Evolutionary conservation across 352 stramenopile genomes (phyloP).

Genomic region (Phytophthora melonis): DNA sequence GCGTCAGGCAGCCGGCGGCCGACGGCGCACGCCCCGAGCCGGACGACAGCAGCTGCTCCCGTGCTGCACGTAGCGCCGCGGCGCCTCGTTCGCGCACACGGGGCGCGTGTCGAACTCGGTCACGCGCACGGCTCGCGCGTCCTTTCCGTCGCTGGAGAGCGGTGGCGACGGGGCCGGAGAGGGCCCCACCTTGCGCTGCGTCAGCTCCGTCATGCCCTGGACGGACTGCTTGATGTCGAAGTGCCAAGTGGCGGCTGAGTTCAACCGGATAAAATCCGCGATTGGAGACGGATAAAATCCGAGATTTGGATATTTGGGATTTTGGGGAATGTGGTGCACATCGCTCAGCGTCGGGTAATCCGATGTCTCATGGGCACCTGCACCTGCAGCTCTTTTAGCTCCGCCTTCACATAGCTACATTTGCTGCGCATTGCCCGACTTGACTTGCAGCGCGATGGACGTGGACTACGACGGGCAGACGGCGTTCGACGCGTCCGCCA

Average conservation of each 20-base stretch:
- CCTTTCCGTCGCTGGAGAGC: conserved; percentile 23
- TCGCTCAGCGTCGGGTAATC: background rate
- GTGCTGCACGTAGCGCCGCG: conserved; percentile 58
- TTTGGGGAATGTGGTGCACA: conserved; percentile 26
- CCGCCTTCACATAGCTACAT: too few species aligned
- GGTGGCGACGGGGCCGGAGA: conserved; percentile 16
- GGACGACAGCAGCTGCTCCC: conserved; percentile 40
- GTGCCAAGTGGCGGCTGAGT: conserved; percentile 6
- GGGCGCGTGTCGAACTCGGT: conserved; percentile 71
- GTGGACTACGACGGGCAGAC: conserved; percentile 81
- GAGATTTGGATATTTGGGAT: background rate
- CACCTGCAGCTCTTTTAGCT: background rate
- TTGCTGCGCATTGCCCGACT: too few species aligned
- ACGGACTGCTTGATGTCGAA: background rate
- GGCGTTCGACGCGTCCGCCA: conserved; percentile 75
- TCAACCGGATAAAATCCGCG: too few species aligned
- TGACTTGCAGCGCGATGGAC: conserved; percentile 43
- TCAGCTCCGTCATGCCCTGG: conserved; percentile 47
- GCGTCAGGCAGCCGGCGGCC: conserved; percentile 40
- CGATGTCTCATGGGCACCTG: background rate
- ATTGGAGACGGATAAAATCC: background rate
- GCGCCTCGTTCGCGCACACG: conserved; percentile 58
- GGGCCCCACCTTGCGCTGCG: conserved; percentile 58
- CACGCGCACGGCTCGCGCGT: conserved; percentile 41
- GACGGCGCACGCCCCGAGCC: conserved; percentile 20